Percentiles rank a stretch among this genome's conserved stretches.
Evolutionary conservation across 805 yeast species (phyloP).

Genomic region (Ogataea degrootiae): DNA sequence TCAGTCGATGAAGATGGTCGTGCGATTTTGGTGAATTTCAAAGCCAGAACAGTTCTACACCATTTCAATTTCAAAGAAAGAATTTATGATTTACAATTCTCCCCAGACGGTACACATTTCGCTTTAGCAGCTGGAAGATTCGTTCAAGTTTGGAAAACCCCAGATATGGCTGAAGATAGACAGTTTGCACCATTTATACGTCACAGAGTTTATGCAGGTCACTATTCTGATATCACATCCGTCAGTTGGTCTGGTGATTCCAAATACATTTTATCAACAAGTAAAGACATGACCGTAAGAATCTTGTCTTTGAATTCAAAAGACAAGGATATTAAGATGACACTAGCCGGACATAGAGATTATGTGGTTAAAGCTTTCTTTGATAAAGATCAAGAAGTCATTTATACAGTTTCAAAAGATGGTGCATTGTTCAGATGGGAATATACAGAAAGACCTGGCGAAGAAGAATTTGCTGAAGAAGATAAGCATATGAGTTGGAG

Average conservation of each 20-base stretch:
- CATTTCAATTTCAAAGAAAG: constrained; percentile 88
- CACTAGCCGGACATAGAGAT: constrained; percentile 90
- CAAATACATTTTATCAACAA: constrained; percentile 77
- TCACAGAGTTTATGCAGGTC: constrained; percentile 88
- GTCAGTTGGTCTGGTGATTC: constrained; percentile 90
- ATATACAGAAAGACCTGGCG: constrained; percentile 56
- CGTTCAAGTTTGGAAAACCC: constrained; percentile 92
- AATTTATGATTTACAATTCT: constrained; percentile 71
- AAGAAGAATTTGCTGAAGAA: constrained; percentile 40
- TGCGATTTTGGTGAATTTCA: constrained; percentile 84
- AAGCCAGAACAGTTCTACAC: constrained; percentile 78
- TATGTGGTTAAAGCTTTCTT: constrained; percentile 85
- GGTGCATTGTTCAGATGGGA: constrained; percentile 95
- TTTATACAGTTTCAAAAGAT: constrained; percentile 88
- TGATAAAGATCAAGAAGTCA: constrained; percentile 79
- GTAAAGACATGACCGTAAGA: constrained; percentile 86
- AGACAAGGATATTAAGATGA: constrained; percentile 73
- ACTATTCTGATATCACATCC: constrained; percentile 73
- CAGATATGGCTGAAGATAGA: constrained; percentile 71
- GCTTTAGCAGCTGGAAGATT: constrained; percentile 82
- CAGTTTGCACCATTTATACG: constrained; percentile 96
- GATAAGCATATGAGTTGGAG: constrained; percentile 66
- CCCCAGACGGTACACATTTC: constrained; percentile 84
- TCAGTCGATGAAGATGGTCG: constrained; percentile 90
- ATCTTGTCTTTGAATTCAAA: constrained; percentile 71